Base-by-base conservation (phyloP, 2,329 filamentous ascomycete genomes). In the Diplodia intermedia region DNA sequence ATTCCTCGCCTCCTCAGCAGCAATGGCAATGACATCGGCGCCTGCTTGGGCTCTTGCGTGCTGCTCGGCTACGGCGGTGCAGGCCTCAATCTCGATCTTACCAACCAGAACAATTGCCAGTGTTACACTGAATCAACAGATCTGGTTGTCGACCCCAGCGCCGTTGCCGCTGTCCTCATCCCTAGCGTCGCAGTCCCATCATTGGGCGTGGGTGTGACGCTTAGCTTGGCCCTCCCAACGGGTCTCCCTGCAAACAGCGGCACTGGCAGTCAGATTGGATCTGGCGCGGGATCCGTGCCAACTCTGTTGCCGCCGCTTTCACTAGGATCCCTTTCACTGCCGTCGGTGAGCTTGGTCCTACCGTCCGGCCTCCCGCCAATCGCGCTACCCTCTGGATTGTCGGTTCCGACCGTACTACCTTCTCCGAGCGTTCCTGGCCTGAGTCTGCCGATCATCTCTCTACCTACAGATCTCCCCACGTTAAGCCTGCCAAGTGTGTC, bases 1-100 rank as follows among this genome's bases (percentile, higher is more conserved):
- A n/a, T 67, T 14, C 65, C 65, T 36, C 54, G 43, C n/a, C 65
- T 67, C 40, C 57, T 67, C 54, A 12, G 60, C n/a, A 60, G 54
- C 33, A 33, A 53, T 47, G 20, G 15, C 54, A 52, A 67, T 33
- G 55, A 67, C 31, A 67, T 67, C 31, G 65, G 65, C 23, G 14
- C 60, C 8, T 67, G 65, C 15, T 31, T 67, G 11, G 55, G 55
- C 20, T 53, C 65, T 29, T 67, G 65, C 20, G 54, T 67, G 31
- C 65, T 67, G 18, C 43, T 67, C 23, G 65, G 65, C 20, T 52
- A 40, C 43, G 31, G 54, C 4, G 65, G 65, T 2, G 65, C 65
- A 8, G 47, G 15, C 8, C 43, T 67, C 31, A 36, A 67, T 33
- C 54, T 67, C 36, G 40, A 60, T n/a, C 54, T 67, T 20, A 40